Percentiles rank a stretch among this genome's conserved stretches.
These are phyloP conservation scores for Cyclotella choctawhatcheeana DNA, from an alignment of 108 stramenopile species.

Conservation along the genomic window DNA sequence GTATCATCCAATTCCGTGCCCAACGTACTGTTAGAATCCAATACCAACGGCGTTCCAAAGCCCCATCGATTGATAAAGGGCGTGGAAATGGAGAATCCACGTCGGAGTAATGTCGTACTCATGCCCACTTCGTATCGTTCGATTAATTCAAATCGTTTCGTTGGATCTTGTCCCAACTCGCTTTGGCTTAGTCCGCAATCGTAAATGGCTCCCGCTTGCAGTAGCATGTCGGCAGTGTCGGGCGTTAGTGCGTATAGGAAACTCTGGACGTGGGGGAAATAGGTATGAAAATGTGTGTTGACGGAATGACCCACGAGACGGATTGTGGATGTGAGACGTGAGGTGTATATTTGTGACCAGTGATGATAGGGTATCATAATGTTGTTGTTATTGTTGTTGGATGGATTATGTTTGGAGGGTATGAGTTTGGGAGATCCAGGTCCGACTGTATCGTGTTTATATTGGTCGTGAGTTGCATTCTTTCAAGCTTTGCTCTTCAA, in stretches of 20 bases:
- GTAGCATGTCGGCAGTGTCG: conserved; percentile 39
- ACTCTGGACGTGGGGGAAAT: conserved; percentile 41
- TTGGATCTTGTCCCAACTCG: conserved; percentile 40
- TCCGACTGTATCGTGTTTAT: no score
- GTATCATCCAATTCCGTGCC: conserved; percentile 32
- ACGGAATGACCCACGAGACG: conserved; percentile 54
- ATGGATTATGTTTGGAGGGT: no score
- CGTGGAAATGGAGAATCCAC: conserved; percentile 45
- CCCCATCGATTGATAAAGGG: conserved; percentile 50
- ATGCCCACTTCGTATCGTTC: conserved; percentile 55
- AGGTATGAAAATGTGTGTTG: conserved; percentile 51
- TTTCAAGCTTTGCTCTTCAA: no score
- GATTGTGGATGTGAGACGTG: conserved; percentile 34
- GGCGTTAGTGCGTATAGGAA: conserved; percentile 48
- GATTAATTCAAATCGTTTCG: conserved; percentile 38
- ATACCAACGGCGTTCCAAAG: conserved; percentile 39
- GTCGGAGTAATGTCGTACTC: conserved; percentile 35
- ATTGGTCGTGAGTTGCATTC: no score
- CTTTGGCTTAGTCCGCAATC: conserved; percentile 48
- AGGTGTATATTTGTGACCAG: conserved; percentile 53
- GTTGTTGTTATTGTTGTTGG: no score
- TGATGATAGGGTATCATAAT: conserved; percentile 23
- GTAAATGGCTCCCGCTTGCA: conserved; percentile 43
- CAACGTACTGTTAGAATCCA: conserved; percentile 40
- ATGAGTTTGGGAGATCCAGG: no score